Evolutionary conservation across 306 rosid species (phyloP).

Genomic region (Cicer pinnatifidum): DNA sequence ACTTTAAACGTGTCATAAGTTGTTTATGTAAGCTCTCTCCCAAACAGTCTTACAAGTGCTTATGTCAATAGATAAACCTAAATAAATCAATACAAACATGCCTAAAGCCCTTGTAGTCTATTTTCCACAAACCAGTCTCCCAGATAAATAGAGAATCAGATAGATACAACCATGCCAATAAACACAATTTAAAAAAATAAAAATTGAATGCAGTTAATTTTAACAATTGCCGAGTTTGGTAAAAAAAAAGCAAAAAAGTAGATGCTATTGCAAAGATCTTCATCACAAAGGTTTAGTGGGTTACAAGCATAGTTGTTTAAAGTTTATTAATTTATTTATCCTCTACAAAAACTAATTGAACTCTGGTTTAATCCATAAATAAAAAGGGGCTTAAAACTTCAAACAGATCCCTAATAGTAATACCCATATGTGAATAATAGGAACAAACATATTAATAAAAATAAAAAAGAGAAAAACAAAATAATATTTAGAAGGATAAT

Average conservation of each 20-base stretch:
- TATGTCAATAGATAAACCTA: too few species aligned
- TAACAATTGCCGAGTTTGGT: too few species aligned
- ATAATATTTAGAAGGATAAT: background rate
- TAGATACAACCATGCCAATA: background rate
- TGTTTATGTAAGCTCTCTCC: too few species aligned
- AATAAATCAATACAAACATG: too few species aligned
- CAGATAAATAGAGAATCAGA: constrained; percentile 9
- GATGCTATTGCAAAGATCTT: background rate
- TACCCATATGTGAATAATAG: background rate
- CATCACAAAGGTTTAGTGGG: background rate
- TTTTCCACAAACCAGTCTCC: background rate
- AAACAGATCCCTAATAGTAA: constrained; percentile 36
- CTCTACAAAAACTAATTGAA: background rate
- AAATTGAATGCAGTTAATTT: too few species aligned
- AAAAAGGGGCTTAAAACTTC: background rate
- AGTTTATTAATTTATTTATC: background rate
- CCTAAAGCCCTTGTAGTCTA: background rate
- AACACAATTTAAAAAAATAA: too few species aligned
- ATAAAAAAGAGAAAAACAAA: background rate
- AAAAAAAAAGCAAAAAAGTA: too few species aligned
- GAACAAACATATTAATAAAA: constrained; percentile 7
- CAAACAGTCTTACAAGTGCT: too few species aligned
- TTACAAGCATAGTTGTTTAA: background rate
- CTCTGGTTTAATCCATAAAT: background rate
- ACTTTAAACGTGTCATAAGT: too few species aligned